Conservation (phyloP, 2,329 filamentous ascomycete species). For the Bipolaris cookei region DNA sequence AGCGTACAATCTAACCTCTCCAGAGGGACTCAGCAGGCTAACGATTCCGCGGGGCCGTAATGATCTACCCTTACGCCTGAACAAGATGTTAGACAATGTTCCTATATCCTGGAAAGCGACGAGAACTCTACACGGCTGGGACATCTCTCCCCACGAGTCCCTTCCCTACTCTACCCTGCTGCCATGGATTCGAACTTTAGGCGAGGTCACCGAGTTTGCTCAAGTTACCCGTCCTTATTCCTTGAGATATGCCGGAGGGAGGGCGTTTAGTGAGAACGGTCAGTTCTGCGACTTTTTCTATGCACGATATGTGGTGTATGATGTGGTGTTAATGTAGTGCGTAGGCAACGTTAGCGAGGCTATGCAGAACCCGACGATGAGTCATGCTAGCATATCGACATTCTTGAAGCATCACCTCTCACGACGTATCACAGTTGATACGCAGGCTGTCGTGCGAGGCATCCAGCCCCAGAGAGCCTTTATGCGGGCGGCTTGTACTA, state of each 20-base stretch:
- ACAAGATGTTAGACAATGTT: conserved; percentile 9
- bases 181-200: conserved; percentile 37
- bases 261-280: conserved; percentile 50
- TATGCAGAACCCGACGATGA: too few species aligned
- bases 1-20: too few species aligned
- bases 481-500: too few species aligned
- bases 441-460: too few species aligned
- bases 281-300: conserved; percentile 23
- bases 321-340: conserved; percentile 14
- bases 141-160: conserved; percentile 32
- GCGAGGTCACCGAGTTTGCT: conserved; percentile 38
- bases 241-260: conserved; percentile 46
- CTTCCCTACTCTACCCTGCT: conserved; percentile 32
- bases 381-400: too few species aligned
- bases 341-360: too few species aligned
- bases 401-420: too few species aligned
- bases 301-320: neutral
- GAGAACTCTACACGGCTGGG: conserved; percentile 27
- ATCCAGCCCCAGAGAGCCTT: too few species aligned
- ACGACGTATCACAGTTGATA: too few species aligned
- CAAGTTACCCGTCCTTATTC: conserved; percentile 39
- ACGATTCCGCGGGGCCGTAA: conserved; percentile 23
- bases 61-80: conserved; percentile 21
- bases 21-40: conserved; percentile 25
- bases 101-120: conserved; percentile 28